Evolutionary conservation across 2,329 filamentous ascomycete species (phyloP).

Genomic region (Massarina eburnea): DNA sequence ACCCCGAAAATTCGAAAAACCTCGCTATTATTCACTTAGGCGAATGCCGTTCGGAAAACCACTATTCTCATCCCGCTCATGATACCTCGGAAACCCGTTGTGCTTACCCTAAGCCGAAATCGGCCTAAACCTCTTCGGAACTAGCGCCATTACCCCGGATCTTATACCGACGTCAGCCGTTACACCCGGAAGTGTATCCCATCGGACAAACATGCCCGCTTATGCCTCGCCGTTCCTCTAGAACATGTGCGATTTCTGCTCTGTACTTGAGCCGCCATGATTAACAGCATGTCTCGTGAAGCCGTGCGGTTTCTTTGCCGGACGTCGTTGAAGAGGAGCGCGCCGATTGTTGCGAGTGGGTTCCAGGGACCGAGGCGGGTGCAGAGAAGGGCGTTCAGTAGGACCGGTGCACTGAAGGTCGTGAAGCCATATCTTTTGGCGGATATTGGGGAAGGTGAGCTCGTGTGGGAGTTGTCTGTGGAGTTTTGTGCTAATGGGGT

Average conservation of each 20-base stretch:
- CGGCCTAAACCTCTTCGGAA: neutral
- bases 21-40: neutral
- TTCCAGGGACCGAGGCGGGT: conserved; percentile 17
- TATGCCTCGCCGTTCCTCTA: conserved; percentile 3
- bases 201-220: conserved; percentile 11
- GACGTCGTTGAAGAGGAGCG: conserved; percentile 19
- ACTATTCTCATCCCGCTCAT: neutral
- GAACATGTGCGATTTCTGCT: conserved; percentile 24
- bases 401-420: conserved; percentile 41
- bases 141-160: conserved; percentile 10
- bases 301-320: conserved; percentile 30
- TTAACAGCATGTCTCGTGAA: conserved; percentile 34
- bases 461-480: neutral
- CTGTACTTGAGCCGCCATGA: conserved; percentile 29
- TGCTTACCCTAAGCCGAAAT: neutral
- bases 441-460: conserved; percentile 80
- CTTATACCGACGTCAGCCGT: conserved; percentile 9
- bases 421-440: conserved; percentile 81
- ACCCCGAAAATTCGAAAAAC: no score
- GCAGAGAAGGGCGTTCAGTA: conserved; percentile 43
- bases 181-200: no score
- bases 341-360: conserved; percentile 19
- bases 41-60: neutral
- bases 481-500: conserved; percentile 9
- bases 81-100: neutral